These are phyloP conservation scores for Fomitopsis palustris DNA, from an alignment of 1,284 basidiomycete genomes.

Conservation along the genomic window DNA sequence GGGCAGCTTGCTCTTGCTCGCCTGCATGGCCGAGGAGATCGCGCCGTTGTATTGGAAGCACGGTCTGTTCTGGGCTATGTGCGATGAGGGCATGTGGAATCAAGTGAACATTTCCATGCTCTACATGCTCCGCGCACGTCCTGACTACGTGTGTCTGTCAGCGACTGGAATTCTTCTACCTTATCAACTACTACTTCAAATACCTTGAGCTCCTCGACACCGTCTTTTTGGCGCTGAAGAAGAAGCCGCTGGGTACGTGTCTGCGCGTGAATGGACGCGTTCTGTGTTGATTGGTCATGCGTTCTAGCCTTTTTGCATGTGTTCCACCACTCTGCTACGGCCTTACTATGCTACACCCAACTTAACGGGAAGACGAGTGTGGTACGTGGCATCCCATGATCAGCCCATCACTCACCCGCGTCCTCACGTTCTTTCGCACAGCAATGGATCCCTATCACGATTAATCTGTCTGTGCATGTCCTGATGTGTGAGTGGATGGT, in stretches of 20 bases:
- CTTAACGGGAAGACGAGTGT: conserved; percentile 91
- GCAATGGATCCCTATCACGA: conserved; percentile 95
- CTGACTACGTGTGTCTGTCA: conserved; percentile 26
- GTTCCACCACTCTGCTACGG: conserved; percentile 99
- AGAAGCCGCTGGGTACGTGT: conserved; percentile 86
- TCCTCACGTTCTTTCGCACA: conserved; percentile 28
- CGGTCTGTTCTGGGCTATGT: conserved; percentile 78
- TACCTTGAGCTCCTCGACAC: conserved; percentile 94
- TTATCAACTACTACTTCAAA: conserved; percentile 98
- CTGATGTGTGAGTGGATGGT: conserved; percentile 83
- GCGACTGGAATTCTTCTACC: conserved; percentile 91
- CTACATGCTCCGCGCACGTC: conserved; percentile 3
- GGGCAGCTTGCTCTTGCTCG: conserved; percentile 80
- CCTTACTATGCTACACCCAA: conserved; percentile 91
- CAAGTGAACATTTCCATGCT: conserved; percentile 50
- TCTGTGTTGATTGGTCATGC: conserved; percentile 1
- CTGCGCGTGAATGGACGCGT: conserved; percentile 1
- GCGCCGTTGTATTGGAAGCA: conserved; percentile 71
- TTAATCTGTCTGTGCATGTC: conserved; percentile 95
- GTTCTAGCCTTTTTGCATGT: conserved; percentile 89
- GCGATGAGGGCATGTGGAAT: conserved; percentile 80
- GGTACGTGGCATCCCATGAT: conserved; percentile 40
- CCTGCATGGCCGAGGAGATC: conserved; percentile 89
- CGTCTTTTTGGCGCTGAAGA: conserved; percentile 96
- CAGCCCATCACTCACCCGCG: not conserved